A percentile compares a stretch with the other conserved stretches of the same genome.
Evolutionary conservation across 1,284 basidiomycete species (phyloP).

Genomic region (Apiotrichum veenhuisii): DNA sequence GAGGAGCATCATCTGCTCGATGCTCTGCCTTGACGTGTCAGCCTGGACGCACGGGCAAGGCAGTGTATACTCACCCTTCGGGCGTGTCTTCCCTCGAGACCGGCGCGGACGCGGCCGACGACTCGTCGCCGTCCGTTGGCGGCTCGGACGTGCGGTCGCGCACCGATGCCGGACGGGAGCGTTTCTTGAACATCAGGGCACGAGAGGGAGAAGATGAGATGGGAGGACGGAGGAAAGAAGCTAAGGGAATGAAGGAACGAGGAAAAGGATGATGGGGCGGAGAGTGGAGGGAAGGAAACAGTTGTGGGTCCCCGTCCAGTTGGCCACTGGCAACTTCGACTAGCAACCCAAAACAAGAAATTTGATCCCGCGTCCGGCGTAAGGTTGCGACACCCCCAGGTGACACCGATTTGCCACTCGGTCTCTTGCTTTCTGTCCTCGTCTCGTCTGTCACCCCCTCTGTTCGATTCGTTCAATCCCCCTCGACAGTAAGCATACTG

Average conservation of each 20-base stretch:
- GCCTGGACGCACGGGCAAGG: conserved; percentile 13
- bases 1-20: conserved; percentile 80
- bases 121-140: conserved; percentile 6
- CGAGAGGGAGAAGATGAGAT: not conserved
- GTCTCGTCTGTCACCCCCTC: too few relatives aligned
- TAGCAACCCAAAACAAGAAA: too few relatives aligned
- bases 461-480: too few relatives aligned
- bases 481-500: too few relatives aligned
- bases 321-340: too few relatives aligned
- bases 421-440: too few relatives aligned
- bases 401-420: too few relatives aligned
- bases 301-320: too few relatives aligned
- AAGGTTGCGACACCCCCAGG: not conserved
- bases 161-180: conserved; percentile 45
- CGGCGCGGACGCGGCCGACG: conserved; percentile 1
- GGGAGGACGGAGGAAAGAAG: not conserved
- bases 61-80: conserved; percentile 13
- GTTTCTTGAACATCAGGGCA: conserved; percentile 50
- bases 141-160: conserved; percentile 31
- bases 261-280: not conserved
- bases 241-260: not conserved
- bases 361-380: not conserved
- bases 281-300: not conserved
- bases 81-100: conserved; percentile 11
- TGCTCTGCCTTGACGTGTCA: conserved; percentile 37